Evolutionary conservation across 2,329 filamentous ascomycete species (phyloP).

Genomic region (Periconia macrospinosa): DNA sequence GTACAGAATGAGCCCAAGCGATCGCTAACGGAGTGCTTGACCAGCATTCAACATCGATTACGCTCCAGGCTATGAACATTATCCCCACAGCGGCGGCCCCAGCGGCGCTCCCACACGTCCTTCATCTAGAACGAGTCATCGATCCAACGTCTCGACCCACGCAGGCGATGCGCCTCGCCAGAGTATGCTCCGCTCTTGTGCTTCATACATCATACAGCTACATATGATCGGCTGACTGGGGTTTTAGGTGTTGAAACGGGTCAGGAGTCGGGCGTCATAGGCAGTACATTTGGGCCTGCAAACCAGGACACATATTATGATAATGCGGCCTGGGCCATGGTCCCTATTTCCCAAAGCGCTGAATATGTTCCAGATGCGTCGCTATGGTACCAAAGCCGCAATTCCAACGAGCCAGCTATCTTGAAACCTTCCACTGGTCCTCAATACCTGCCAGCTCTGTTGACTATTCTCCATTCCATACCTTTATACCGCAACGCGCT

Average conservation of each 20-base stretch:
- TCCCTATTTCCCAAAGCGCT: slow-evolving; percentile 50
- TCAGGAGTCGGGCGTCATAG: slow-evolving; percentile 60
- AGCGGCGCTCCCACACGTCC: slow-evolving; percentile 41
- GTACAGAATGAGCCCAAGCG: slow-evolving; percentile 1
- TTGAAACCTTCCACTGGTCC: slow-evolving; percentile 58
- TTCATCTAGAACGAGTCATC: slow-evolving; percentile 38
- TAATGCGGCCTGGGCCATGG: slow-evolving; percentile 58
- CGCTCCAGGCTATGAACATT: slow-evolving; percentile 31
- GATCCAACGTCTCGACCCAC: slow-evolving; percentile 30
- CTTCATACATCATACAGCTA: neutral
- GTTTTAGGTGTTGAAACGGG: slow-evolving; percentile 31
- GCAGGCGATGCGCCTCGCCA: slow-evolving; percentile 35
- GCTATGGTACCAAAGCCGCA: slow-evolving; percentile 50
- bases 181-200: slow-evolving; percentile 24
- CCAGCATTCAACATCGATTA: slow-evolving; percentile 41
- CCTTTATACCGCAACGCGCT: slow-evolving; percentile 61
- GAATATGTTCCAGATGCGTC: slow-evolving; percentile 58
- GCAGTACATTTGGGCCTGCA: slow-evolving; percentile 57
- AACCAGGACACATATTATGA: slow-evolving; percentile 57
- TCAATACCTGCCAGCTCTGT: slow-evolving; percentile 58
- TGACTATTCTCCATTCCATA: slow-evolving; percentile 66
- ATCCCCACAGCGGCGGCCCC: slow-evolving; percentile 32
- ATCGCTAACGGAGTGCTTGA: slow-evolving; percentile 16
- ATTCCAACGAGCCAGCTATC: slow-evolving; percentile 56
- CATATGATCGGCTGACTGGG: slow-evolving; percentile 16